Percentiles rank a stretch among this genome's conserved stretches.
These are phyloP conservation scores for Amanita pallidorosea DNA, from an alignment of 768 basidiomycete species.

Conservation along the genomic window DNA sequence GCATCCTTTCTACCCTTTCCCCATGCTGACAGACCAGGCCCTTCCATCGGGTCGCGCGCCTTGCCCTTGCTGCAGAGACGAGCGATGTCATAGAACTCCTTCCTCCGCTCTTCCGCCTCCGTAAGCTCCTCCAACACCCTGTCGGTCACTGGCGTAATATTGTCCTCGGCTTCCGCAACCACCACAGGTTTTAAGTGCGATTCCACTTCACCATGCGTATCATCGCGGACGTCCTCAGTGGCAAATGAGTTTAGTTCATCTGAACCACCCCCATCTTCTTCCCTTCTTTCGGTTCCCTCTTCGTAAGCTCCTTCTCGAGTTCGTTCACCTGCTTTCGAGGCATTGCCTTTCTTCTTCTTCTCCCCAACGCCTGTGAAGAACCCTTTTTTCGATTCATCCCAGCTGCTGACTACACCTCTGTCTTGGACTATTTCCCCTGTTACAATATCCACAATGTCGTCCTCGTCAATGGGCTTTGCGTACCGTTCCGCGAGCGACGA, in stretches of 20 bases:
- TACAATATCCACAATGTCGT: constrained; percentile 67
- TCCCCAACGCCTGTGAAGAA: constrained; percentile 28
- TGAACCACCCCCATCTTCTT: constrained; percentile 31
- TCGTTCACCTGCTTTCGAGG: constrained; percentile 29
- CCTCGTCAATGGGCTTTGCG: constrained; percentile 56
- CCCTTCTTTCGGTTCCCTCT: constrained; percentile 37
- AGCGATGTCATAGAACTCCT: constrained; percentile 31
- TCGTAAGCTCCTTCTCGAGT: constrained; percentile 26
- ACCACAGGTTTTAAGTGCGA: not conserved
- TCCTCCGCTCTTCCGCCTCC: constrained; percentile 47
- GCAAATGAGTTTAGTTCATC: constrained; percentile 49
- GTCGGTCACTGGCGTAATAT: constrained; percentile 34
- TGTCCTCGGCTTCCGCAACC: constrained; percentile 1
- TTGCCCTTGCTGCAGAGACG: constrained; percentile 35
- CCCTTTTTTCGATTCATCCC: constrained; percentile 36
- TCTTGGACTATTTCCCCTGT: constrained; percentile 56
- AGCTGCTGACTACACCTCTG: constrained; percentile 47
- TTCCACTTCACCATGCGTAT: constrained; percentile 18
- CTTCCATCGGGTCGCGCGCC: constrained; percentile 50
- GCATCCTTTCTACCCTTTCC: constrained; percentile 19
- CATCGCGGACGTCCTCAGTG: constrained; percentile 17
- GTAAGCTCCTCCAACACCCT: constrained; percentile 58
- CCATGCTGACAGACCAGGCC: constrained; percentile 36
- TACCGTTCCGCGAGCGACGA: constrained; percentile 59
- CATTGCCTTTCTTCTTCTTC: constrained; percentile 15